Evolutionary conservation across 116 monocot species (phyloP).

Genomic region (Iris pallida): DNA sequence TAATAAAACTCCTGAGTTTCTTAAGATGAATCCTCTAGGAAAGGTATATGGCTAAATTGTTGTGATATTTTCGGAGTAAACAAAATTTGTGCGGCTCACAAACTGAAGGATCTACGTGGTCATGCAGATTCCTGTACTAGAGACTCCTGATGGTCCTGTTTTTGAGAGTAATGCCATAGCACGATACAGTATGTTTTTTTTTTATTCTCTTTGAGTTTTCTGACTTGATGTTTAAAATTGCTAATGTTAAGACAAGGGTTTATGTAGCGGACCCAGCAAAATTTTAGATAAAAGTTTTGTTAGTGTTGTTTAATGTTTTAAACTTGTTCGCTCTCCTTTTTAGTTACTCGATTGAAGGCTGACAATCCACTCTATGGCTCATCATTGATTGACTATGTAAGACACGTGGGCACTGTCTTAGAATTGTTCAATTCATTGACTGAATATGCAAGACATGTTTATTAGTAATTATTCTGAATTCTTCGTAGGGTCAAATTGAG

Average conservation of each 20-base stretch:
- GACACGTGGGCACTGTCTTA: slow-evolving; percentile 2
- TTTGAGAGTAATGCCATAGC: slow-evolving; percentile 94
- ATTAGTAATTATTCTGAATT: neutral
- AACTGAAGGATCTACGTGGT: neutral
- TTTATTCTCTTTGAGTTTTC: neutral
- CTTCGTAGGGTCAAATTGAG: slow-evolving; percentile 56
- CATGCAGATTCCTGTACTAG: slow-evolving; percentile 68
- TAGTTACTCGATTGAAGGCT: slow-evolving; percentile 62
- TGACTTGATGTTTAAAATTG: neutral
- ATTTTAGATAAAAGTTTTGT: neutral
- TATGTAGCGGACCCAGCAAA: neutral
- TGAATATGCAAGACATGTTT: slow-evolving; percentile 55
- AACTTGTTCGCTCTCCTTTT: slow-evolving; percentile 1
- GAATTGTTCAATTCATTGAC: slow-evolving; percentile 28
- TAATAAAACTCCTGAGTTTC: slow-evolving; percentile 77
- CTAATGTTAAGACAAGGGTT: too few relatives aligned
- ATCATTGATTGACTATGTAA: slow-evolving; percentile 76
- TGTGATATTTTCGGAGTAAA: neutral
- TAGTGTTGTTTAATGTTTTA: slow-evolving; percentile 2
- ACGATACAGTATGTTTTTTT: slow-evolving; percentile 27
- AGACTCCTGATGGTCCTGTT: slow-evolving; percentile 78
- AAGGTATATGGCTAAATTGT: slow-evolving; percentile 38
- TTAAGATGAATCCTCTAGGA: slow-evolving; percentile 85
- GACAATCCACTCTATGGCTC: slow-evolving; percentile 79
- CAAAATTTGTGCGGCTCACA: neutral